phyloP scores from a whole-genome alignment of 192 early-diverging fungal genomes.

The Obelidium mucronatum region DNA sequence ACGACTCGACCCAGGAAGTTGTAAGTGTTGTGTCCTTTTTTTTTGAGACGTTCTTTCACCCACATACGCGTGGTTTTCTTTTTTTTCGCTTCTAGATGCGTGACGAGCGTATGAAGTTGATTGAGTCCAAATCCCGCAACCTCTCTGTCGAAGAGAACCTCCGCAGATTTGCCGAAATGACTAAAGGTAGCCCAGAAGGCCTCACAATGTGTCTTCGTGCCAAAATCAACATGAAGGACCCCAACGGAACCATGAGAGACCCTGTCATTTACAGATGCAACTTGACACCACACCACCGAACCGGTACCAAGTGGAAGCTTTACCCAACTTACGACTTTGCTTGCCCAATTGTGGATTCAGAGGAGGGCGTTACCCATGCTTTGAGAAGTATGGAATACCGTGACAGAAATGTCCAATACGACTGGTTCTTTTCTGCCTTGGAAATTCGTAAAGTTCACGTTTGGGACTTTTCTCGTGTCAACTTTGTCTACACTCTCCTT shows the following conservation, averaged over 20 bases:
- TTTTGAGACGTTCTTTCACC: conserved; percentile 18
- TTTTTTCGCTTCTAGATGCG: conserved; percentile 72
- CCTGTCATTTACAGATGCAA: conserved; percentile 97
- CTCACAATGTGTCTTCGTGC: conserved; percentile 88
- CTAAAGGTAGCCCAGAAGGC: conserved; percentile 75
- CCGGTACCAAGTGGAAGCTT: conserved; percentile 93
- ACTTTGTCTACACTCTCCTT: conserved; percentile 97
- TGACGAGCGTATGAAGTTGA: conserved; percentile 80
- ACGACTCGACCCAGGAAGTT: conserved; percentile 84
- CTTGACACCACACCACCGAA: conserved; percentile 85
- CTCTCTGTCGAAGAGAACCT: conserved; percentile 91
- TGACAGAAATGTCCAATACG: conserved; percentile 95
- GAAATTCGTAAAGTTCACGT: conserved; percentile 88
- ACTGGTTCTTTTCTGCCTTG: conserved; percentile 92
- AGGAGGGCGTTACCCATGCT: conserved; percentile 98
- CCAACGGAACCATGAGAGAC: conserved; percentile 94
- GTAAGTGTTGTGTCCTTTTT: conserved; percentile 41
- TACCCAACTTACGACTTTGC: conserved; percentile 99
- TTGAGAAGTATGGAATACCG: conserved; percentile 98
- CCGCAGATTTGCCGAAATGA: conserved; percentile 91
- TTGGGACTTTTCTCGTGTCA: conserved; percentile 94
- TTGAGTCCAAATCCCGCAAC: conserved; percentile 85
- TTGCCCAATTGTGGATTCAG: conserved; percentile 93
- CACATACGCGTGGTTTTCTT: neutral
- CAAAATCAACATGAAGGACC: conserved; percentile 89